phyloP scores from a whole-genome alignment of 2,329 filamentous ascomycete genomes.

The Trichoderma sp. region DNA sequence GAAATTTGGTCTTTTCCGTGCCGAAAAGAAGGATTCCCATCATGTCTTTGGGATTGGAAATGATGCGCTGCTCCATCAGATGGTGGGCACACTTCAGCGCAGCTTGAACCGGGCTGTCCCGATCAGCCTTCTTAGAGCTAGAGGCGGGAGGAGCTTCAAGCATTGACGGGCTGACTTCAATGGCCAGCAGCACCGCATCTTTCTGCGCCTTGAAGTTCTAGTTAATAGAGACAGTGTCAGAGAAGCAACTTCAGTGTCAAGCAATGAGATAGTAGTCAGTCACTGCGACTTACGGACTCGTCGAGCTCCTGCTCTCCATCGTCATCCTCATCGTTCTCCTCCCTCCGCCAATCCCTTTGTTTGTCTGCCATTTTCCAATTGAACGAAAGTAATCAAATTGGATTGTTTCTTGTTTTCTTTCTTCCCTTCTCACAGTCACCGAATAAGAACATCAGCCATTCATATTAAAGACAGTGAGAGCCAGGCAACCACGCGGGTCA shows the following conservation, averaged over 20 bases:
- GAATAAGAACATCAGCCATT: not conserved
- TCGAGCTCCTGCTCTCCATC: slow-evolving; percentile 60
- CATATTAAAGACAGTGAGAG: not conserved
- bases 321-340: slow-evolving; percentile 62
- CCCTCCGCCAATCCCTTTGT: slow-evolving; percentile 46
- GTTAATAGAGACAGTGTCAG: not conserved
- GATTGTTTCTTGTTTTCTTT: not conserved
- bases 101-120: slow-evolving; percentile 74
- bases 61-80: slow-evolving; percentile 97
- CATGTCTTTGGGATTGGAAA: slow-evolving; percentile 94
- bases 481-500: slow-evolving; percentile 2
- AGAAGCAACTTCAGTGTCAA: not conserved
- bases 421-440: not conserved
- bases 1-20: slow-evolving; percentile 79
- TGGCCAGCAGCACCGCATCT: slow-evolving; percentile 97
- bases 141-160: slow-evolving; percentile 61
- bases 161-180: slow-evolving; percentile 90
- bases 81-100: slow-evolving; percentile 92
- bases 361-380: slow-evolving; percentile 32
- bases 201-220: slow-evolving; percentile 89
- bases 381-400: not conserved
- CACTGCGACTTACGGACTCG: slow-evolving; percentile 52
- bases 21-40: slow-evolving; percentile 93
- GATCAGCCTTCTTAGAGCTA: slow-evolving; percentile 71
- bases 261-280: too few species aligned